Percentiles rank a stretch among this genome's conserved stretches.
Conservation (phyloP, 441 rosid genomes). For the Populus hybrid region DNA sequence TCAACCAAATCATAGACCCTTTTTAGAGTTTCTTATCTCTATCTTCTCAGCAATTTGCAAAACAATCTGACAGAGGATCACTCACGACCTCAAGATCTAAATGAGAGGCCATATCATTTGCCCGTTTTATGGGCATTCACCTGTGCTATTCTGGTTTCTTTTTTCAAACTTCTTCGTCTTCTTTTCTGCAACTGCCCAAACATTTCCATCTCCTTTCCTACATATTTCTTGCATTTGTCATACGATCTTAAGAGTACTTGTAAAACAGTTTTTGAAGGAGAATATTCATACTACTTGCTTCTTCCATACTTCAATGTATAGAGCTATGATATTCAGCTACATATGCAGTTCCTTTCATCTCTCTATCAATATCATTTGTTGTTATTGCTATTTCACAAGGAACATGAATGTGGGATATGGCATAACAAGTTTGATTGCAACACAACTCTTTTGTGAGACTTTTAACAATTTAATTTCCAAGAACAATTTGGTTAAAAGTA, state of each 20-base stretch:
- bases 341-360: neutral
- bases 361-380: neutral
- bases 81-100: neutral
- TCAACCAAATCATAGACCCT: neutral
- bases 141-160: neutral
- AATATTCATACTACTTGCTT: neutral
- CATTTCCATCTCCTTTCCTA: neutral
- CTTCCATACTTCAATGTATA: neutral
- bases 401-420: neutral
- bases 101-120: neutral
- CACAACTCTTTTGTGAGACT: neutral
- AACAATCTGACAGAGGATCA: neutral
- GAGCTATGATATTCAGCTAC: neutral
- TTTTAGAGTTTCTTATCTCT: neutral
- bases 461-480: neutral
- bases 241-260: neutral
- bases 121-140: neutral
- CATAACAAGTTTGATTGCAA: neutral
- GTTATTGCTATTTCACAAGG: neutral
- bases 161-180: neutral
- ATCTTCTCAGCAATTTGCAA: neutral
- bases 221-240: neutral
- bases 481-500: neutral
- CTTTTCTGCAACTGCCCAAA: neutral
- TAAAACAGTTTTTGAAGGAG: neutral